Evolutionary conservation across 176 grass and related monocot genomes (phyloP).

Genomic region (Eremochloa ophiuroides): DNA sequence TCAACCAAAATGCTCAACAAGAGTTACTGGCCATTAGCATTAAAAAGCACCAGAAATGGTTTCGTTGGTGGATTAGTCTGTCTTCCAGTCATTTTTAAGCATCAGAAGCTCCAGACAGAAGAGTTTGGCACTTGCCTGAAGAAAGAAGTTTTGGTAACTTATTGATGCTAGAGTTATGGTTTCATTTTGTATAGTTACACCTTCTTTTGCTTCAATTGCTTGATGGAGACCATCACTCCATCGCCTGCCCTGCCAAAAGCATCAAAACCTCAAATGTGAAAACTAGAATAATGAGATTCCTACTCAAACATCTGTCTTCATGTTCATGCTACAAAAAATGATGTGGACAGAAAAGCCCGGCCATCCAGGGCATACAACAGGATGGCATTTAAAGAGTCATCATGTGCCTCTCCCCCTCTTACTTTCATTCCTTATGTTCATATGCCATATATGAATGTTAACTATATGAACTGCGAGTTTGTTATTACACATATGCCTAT

Average conservation of each 20-base stretch:
- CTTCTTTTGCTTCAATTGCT: constrained; percentile 98
- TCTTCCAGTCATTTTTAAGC: neutral
- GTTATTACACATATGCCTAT: neutral
- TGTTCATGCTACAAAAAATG: neutral
- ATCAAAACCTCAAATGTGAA: constrained; percentile 18
- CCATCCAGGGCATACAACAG: constrained; percentile 2
- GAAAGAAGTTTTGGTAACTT: constrained; percentile 99
- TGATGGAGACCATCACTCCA: constrained; percentile 99
- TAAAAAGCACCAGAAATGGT: neutral
- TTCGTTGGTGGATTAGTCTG: neutral
- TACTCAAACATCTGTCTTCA: neutral
- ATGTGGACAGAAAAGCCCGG: neutral
- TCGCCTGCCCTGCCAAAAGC: constrained; percentile 74
- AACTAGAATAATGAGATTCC: neutral
- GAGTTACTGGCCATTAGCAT: neutral
- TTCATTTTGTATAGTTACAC: constrained; percentile 92
- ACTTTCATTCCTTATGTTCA: neutral
- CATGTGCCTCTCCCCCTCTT: neutral
- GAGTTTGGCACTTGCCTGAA: constrained; percentile 55
- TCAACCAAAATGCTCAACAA: constrained; percentile 13
- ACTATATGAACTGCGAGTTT: neutral
- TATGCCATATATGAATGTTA: neutral
- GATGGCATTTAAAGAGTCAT: constrained; percentile 12
- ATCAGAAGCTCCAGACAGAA: constrained; percentile 4
- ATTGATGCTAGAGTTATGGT: constrained; percentile 97